Evolutionary conservation across 352 stramenopile genomes (phyloP), one percentile per base, ranked within the genome.

Genomic region (Thraustochytrium sp.): DNA sequence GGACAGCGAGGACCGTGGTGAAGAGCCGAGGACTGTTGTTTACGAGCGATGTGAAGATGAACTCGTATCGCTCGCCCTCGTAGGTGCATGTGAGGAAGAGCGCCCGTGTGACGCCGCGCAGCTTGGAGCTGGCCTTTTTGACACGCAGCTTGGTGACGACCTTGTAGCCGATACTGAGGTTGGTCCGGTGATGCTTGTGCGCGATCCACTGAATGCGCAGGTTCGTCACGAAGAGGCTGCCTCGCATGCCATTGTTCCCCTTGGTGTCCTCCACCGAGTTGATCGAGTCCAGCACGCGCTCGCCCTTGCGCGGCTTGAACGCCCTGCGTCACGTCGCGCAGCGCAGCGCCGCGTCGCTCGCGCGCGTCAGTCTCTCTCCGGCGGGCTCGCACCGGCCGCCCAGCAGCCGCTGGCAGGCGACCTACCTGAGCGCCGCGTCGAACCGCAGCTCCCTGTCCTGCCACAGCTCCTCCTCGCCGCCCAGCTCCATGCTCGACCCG

Each of bases 221-320:
- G 85, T 97, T 97, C n/a, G 93, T 97, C 82, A 97, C 93, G 80
- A 94, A 88, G 5, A 97, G 87, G 34, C 89, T 91, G 13, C 92
- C 93, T 82, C 92, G 89, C 62, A 96, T 92, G 84, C 93, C 93
- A 86, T 97, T 97, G 88, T 97, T 97, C 49, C 93, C 93, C 86
- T 97, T 97, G 11, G 93, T 97, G 85, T 97, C 93, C 84, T 97
- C 93, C 8, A 97, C 93, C 13, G 90, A 95, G 86, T 97, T 97
- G 87, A 97, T 97, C 64, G 90, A 89, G 85, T 97, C 93, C 53
- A 96, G 93, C 21, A 93, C 82, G 16, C 87, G 86, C 84, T 96
- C 92, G 42, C 92, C 92, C 62, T 92, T 92, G 65, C 91, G 89
- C n/a, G 91, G 84, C 38, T 92, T 86, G 86, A 95, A 91, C 38